Base-by-base conservation (phyloP, 2,329 filamentous ascomycete species). In the Herpomyces periplanetae region DNA sequence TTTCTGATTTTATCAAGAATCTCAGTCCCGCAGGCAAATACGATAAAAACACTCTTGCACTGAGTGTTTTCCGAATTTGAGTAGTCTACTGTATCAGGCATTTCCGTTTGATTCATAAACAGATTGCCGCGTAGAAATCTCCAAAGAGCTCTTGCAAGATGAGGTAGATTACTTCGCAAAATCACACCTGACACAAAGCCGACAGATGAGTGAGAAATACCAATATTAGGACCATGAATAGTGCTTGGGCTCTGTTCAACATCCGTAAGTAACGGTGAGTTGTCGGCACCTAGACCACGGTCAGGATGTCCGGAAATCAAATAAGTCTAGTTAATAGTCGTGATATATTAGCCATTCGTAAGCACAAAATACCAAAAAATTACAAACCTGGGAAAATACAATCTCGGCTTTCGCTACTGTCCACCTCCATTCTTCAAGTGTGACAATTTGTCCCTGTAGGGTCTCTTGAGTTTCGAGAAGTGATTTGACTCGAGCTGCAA, bases 101-200 rank as follows among this genome's bases (percentile, higher is more conserved):
- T 96, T 47, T 96, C 80, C 15, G 75, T 75, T 46, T 96, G 84
- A 43, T 96, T 96, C 80, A 96, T 96, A 50, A 91, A 96, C 26
- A 96, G 46, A 40, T 96, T 96, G 32, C 80, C 80, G 38, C 80
- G 69, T 16, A 96, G 55, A 0, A 84, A 88, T 32, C 80, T 59
- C 80, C 80, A 96, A 19, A 96, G 49, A 29, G 96, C 96, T 23
- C 80, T 63, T 44, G 96, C 84, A 35, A 96, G 96, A 11, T 75
- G 66, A 7, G 62, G 73, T 24, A 96, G 75, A 19, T 75, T 60
- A 34, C 91, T 75, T 21, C 80, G 58, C 14, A 66, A 56, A 30
- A 96, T 91, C 30, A 91, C 80, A 40, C 80, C 80, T 21, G 80
- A 66, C 20, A 96, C 75, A 32, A 96, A 96, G 5, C 80, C 80